Evolutionary conservation across 2,329 filamentous ascomycete species (phyloP).

Genomic region (Gnomoniopsis smithogilvyi): DNA sequence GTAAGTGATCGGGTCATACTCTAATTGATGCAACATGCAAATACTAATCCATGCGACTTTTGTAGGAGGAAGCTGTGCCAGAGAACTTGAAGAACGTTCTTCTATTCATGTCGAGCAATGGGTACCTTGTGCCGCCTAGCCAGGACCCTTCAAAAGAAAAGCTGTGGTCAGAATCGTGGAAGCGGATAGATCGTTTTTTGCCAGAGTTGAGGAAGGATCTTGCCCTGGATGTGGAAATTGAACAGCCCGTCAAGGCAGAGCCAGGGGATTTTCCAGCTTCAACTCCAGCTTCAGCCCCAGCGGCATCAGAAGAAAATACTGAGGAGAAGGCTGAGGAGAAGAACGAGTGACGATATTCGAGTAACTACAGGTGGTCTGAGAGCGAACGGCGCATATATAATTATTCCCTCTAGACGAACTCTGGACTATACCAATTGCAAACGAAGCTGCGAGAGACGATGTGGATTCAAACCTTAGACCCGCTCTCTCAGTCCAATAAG

Average conservation of each 20-base stretch:
- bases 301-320: slow-evolving; percentile 2
- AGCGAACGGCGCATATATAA: not conserved
- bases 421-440: not conserved
- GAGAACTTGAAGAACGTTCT: slow-evolving; percentile 96
- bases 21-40: slow-evolving; percentile 3
- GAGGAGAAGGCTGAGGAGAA: slow-evolving; percentile 7
- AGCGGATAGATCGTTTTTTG: slow-evolving; percentile 62
- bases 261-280: not conserved
- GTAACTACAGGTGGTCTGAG: not conserved
- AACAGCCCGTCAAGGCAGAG: slow-evolving; percentile 7
- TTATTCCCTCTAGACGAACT: slow-evolving; percentile 2
- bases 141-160: slow-evolving; percentile 52
- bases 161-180: slow-evolving; percentile 63
- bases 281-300: not conserved
- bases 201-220: slow-evolving; percentile 58
- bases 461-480: not conserved
- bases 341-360: slow-evolving; percentile 2
- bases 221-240: slow-evolving; percentile 43
- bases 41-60: slow-evolving; percentile 12
- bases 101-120: slow-evolving; percentile 89
- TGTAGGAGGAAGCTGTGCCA: slow-evolving; percentile 86
- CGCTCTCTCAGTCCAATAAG: no score
- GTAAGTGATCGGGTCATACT: slow-evolving; percentile 49
- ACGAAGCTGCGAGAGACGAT: not conserved
- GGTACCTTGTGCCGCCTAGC: slow-evolving; percentile 72